phyloP scores from a whole-genome alignment of 2,329 filamentous ascomycete species.

The Ilyonectria mors-panacis region DNA sequence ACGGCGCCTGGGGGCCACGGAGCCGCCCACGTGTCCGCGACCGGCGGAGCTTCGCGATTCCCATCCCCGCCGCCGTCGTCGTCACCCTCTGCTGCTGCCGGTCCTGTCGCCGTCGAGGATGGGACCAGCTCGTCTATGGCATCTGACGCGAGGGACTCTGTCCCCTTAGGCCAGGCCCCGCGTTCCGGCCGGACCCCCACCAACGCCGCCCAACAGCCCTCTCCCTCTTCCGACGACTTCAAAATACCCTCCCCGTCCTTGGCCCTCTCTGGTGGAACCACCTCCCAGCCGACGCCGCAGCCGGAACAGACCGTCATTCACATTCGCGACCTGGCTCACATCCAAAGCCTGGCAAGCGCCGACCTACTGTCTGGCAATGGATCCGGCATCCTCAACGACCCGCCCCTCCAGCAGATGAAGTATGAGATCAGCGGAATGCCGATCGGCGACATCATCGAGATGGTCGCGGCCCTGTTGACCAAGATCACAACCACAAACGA shows the following conservation, averaged over 20 bases:
- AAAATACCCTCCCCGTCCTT: slow-evolving; percentile 56
- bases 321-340: slow-evolving; percentile 90
- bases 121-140: slow-evolving; percentile 65
- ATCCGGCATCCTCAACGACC: slow-evolving; percentile 65
- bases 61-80: slow-evolving; percentile 70
- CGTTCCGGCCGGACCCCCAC: slow-evolving; percentile 40
- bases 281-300: slow-evolving; percentile 45
- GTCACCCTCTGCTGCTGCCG: slow-evolving; percentile 60
- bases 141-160: slow-evolving; percentile 54
- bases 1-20: slow-evolving; percentile 43
- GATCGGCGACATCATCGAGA: slow-evolving; percentile 96
- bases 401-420: slow-evolving; percentile 70
- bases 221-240: slow-evolving; percentile 55
- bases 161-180: slow-evolving; percentile 47
- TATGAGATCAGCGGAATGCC: slow-evolving; percentile 99
- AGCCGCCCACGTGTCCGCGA: slow-evolving; percentile 49
- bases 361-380: slow-evolving; percentile 73
- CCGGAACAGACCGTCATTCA: slow-evolving; percentile 73
- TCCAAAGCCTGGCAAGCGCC: slow-evolving; percentile 88
- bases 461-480: slow-evolving; percentile 95
- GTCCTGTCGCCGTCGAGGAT: slow-evolving; percentile 57
- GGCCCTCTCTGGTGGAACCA: slow-evolving; percentile 48
- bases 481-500: slow-evolving; percentile 99
- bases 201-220: slow-evolving; percentile 49
- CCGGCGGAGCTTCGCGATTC: slow-evolving; percentile 63